Evolutionary conservation across 2,329 filamentous ascomycete species (phyloP).

Genomic region (Hymenoscyphus salicellus): DNA sequence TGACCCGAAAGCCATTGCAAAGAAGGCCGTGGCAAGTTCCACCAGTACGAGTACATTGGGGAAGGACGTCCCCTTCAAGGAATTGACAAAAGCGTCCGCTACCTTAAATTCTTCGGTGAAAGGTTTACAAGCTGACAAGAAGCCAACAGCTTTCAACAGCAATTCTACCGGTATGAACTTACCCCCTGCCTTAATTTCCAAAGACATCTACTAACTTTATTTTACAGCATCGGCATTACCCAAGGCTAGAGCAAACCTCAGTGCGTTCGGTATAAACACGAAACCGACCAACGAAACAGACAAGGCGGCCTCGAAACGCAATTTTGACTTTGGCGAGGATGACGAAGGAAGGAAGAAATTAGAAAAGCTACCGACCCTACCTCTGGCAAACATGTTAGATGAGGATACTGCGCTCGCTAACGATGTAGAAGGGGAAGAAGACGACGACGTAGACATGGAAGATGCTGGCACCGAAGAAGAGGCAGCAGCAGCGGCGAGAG

Average conservation of each 20-base stretch:
- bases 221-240: constrained; percentile 51
- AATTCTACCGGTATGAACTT: constrained; percentile 39
- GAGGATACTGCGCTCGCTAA: constrained; percentile 52
- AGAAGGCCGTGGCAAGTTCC: constrained; percentile 65
- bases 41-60: constrained; percentile 54
- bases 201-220: constrained; percentile 17
- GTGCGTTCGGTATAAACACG: constrained; percentile 75
- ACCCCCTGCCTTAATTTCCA: constrained; percentile 3
- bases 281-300: constrained; percentile 65
- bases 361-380: constrained; percentile 79
- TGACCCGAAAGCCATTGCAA: constrained; percentile 80
- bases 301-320: constrained; percentile 67
- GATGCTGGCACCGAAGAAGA: constrained; percentile 85
- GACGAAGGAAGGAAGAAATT: constrained; percentile 83
- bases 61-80: constrained; percentile 51
- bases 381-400: constrained; percentile 61
- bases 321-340: constrained; percentile 83
- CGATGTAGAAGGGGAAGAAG: constrained; percentile 62
- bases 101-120: constrained; percentile 41
- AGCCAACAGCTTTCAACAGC: constrained; percentile 40
- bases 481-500: constrained; percentile 77
- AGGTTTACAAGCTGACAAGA: constrained; percentile 43
- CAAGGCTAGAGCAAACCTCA: constrained; percentile 70
- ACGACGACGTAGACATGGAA: constrained; percentile 66
- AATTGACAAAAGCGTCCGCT: constrained; percentile 44